Base-by-base conservation (phyloP, 176 grass and related monocot genomes). In the Hyparrhenia diplandra region DNA sequence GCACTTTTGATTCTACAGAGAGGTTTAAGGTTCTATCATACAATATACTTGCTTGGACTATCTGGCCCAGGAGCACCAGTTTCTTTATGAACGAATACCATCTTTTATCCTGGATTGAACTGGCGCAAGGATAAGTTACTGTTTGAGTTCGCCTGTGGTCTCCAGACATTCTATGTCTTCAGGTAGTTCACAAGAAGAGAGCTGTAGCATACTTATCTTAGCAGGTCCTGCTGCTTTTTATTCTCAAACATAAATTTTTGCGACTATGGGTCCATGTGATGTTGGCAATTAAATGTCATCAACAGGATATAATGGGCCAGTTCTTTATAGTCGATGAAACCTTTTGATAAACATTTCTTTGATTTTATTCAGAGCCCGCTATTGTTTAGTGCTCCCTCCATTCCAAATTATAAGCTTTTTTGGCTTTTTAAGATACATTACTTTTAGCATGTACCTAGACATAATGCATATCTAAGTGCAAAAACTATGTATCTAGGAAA, bases 11-110 rank as follows among this genome's bases (percentile, higher is more conserved):
- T 64, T 80, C 35, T 54, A 81, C 88, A 98, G 92, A 93, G 84
- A 90, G 84, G 61, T 98, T 98, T 86, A 88, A 83, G 61, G 68
- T 98, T 89, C 55, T 98, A 42, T 98, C 95, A 34, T 98, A 95
- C 86, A 98, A 98, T 85, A 98, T 98, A 73, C 90, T 98, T 57
- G 95, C 95, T 2, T 74, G 63, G 90, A 98, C 67, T 98, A 98
- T 85, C 84, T 98, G 81, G 95, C 95, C 55, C 80, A 75, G 58
- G 83, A 98, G 30, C 92, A 94, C 62, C 75, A 37, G 13, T 63
- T 84, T 76, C 95, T 98, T 76, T 98, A 98, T 73, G 81, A 77
- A 47, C 39, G 62, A 51, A 85, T 91, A 87, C 88, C 81, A 65
- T 18, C 58, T 31, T 71, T 78, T 60, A 84, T 92, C 20, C 55